Percentiles rank a stretch among this genome's conserved stretches.
These are phyloP conservation scores for Diaporthe citriasiana DNA, from an alignment of 2,329 filamentous ascomycete genomes.

Conservation along the genomic window DNA sequence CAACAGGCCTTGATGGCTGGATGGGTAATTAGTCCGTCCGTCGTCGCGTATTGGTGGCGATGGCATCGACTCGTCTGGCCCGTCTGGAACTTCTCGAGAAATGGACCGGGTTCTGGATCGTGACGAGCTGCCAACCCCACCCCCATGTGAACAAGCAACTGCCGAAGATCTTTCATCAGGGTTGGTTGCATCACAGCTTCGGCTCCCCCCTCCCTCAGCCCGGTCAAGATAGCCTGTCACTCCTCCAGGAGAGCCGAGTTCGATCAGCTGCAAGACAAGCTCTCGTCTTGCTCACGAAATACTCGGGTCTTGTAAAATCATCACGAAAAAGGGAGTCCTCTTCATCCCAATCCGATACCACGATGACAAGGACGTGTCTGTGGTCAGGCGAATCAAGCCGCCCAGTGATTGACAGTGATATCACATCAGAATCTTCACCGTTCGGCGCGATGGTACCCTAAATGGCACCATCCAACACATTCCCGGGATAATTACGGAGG, in stretches of 20 bases:
- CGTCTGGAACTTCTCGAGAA: neutral
- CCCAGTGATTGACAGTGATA: constrained; percentile 27
- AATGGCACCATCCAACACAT: constrained; percentile 31
- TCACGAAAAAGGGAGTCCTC: neutral
- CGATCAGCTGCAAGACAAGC: constrained; percentile 4
- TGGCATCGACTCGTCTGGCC: neutral
- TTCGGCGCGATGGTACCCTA: constrained; percentile 34
- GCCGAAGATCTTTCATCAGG: constrained; percentile 35
- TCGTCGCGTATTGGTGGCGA: constrained; percentile 22
- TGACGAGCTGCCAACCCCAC: constrained; percentile 16
- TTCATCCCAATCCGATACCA: constrained; percentile 5
- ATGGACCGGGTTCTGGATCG: constrained; percentile 30
- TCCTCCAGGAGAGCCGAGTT: neutral
- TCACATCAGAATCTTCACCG: constrained; percentile 30
- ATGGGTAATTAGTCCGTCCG: constrained; percentile 15
- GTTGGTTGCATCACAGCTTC: constrained; percentile 15
- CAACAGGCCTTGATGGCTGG: neutral
- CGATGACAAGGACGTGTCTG: neutral
- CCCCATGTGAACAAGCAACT: constrained; percentile 34
- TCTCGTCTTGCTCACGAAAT: neutral
- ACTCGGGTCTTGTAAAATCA: neutral
- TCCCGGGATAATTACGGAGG: constrained; percentile 25
- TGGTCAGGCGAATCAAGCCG: constrained; percentile 13
- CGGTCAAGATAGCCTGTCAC: neutral
- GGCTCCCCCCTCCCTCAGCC: neutral